These are phyloP conservation scores for Sporothrix pseudoabietina DNA, from an alignment of 2,329 filamentous ascomycete species.

Conservation along the genomic window DNA sequence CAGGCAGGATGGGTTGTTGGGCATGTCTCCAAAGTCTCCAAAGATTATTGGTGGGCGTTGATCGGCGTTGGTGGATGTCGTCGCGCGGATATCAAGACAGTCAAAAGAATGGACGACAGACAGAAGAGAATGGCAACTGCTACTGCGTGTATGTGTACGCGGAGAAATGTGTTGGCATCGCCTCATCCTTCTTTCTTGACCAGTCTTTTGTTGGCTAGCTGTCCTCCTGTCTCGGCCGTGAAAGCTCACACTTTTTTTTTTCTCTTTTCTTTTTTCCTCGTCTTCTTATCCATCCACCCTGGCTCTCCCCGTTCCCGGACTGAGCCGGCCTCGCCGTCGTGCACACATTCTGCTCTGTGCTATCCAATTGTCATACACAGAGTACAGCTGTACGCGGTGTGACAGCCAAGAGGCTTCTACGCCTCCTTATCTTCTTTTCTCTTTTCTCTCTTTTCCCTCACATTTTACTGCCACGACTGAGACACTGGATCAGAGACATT, in stretches of 20 bases:
- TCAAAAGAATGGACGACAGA: background rate
- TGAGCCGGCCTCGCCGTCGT: background rate
- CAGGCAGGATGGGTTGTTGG: background rate
- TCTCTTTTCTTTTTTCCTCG: background rate
- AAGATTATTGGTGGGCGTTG: background rate
- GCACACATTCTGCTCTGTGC: background rate
- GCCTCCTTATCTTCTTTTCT: background rate
- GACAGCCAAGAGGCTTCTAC: background rate
- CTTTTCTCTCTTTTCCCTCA: no score
- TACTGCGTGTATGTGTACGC: background rate
- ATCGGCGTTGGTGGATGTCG: background rate
- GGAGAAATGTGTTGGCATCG: background rate
- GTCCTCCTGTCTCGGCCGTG: slow-evolving; percentile 3
- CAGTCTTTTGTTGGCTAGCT: background rate
- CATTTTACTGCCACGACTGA: background rate
- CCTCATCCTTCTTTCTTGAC: background rate
- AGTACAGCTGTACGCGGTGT: background rate
- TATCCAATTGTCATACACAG: no score
- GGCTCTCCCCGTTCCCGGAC: background rate
- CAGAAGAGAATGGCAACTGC: background rate
- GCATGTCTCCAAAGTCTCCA: background rate
- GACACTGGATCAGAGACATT: slow-evolving; percentile 15
- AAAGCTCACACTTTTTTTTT: background rate
- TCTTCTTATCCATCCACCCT: no score
- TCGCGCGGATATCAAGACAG: background rate